Evolutionary conservation across 176 grass and related monocot genomes (phyloP).

Genomic region (Aegilops sharonensis): DNA sequence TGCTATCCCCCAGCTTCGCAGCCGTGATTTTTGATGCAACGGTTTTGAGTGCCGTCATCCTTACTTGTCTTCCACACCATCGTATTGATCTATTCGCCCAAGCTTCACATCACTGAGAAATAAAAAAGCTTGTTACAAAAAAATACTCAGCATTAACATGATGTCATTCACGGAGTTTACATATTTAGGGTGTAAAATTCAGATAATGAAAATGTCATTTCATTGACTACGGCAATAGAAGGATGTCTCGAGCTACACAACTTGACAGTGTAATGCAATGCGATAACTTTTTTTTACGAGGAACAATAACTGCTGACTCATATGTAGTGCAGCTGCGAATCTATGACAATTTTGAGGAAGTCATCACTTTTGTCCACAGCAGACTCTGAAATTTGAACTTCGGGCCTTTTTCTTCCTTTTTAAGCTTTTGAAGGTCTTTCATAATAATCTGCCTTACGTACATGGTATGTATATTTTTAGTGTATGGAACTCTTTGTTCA

Average conservation of each 20-base stretch:
- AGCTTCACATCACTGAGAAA: too few relatives aligned
- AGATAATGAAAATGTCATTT: neutral
- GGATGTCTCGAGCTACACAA: too few relatives aligned
- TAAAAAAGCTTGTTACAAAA: neutral
- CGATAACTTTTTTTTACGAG: neutral
- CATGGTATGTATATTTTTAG: neutral
- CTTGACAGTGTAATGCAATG: neutral
- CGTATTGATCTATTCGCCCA: too few relatives aligned
- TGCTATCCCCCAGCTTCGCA: too few relatives aligned
- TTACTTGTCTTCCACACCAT: too few relatives aligned
- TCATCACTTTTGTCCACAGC: neutral
- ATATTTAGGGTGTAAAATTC: neutral
- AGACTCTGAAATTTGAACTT: neutral
- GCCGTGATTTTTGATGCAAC: too few relatives aligned
- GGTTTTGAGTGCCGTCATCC: too few relatives aligned
- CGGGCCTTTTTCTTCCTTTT: neutral
- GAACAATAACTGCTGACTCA: neutral
- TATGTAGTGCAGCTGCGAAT: neutral
- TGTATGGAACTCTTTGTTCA: neutral
- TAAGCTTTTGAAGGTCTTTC: neutral
- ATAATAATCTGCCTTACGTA: neutral
- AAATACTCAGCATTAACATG: neutral
- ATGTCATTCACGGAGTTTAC: neutral
- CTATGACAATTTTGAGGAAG: neutral
- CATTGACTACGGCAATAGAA: too few relatives aligned